Evolutionary conservation across 2,329 filamentous ascomycete genomes (phyloP).

Genomic region (Venturia oleaginea): DNA sequence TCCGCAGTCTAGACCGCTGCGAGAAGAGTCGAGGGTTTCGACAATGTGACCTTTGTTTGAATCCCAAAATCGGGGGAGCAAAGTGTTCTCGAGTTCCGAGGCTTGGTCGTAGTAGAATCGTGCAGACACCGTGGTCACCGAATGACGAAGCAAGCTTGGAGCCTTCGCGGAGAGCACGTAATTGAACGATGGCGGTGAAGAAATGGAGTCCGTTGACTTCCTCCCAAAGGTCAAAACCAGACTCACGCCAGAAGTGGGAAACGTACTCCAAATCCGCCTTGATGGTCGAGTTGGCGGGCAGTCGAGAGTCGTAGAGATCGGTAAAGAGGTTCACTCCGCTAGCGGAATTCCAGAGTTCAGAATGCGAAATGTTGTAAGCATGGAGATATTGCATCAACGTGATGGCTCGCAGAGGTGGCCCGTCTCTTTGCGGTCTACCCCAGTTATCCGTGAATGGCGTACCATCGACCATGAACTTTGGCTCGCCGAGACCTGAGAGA

Average conservation of each 20-base stretch:
- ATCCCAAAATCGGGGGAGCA: slow-evolving; percentile 31
- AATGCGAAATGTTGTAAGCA: slow-evolving; percentile 32
- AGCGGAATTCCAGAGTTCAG: slow-evolving; percentile 25
- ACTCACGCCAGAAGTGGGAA: slow-evolving; percentile 32
- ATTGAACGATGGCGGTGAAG: slow-evolving; percentile 32
- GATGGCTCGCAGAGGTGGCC: slow-evolving; percentile 34
- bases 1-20: slow-evolving; percentile 30
- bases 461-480: slow-evolving; percentile 33
- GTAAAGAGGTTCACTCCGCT: slow-evolving; percentile 15
- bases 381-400: slow-evolving; percentile 34
- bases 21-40: slow-evolving; percentile 26
- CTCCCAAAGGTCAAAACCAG: slow-evolving; percentile 38
- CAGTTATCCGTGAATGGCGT: slow-evolving; percentile 29
- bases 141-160: slow-evolving; percentile 26
- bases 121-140: slow-evolving; percentile 28
- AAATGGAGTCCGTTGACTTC: slow-evolving; percentile 36
- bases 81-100: slow-evolving; percentile 21
- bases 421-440: slow-evolving; percentile 37
- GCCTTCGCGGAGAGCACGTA: slow-evolving; percentile 28
- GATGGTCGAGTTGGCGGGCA: slow-evolving; percentile 31
- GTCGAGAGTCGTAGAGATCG: slow-evolving; percentile 28
- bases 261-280: slow-evolving; percentile 39
- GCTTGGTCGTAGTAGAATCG: slow-evolving; percentile 32
- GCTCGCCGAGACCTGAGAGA: slow-evolving; percentile 33
- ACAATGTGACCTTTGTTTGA: slow-evolving; percentile 28